A percentile compares a stretch with the other conserved stretches of the same genome.
These are phyloP conservation scores for Pezizomycotina sp. DNA, from an alignment of 2,329 filamentous ascomycete species.

Conservation along the genomic window DNA sequence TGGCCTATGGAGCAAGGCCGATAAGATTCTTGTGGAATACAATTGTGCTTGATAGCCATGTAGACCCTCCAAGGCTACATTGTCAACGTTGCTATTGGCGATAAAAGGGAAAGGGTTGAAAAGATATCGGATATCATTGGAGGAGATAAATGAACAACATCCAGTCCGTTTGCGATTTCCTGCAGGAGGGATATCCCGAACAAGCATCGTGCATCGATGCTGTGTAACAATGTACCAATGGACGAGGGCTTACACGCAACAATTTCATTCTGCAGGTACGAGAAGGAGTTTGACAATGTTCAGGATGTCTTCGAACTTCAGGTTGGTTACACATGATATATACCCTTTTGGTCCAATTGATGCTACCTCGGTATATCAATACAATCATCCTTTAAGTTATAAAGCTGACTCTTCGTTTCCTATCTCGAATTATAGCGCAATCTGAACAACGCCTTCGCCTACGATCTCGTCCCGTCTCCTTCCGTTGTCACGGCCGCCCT, in stretches of 20 bases:
- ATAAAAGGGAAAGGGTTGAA: slow-evolving; percentile 2
- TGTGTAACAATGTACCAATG: slow-evolving; percentile 2
- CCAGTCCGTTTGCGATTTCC: too few species aligned
- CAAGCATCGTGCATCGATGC: too few species aligned
- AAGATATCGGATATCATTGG: slow-evolving; percentile 1
- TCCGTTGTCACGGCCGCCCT: slow-evolving; percentile 81
- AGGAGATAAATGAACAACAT: neutral
- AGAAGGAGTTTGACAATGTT: slow-evolving; percentile 96
- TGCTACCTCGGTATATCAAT: slow-evolving; percentile 20
- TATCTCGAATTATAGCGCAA: slow-evolving; percentile 51
- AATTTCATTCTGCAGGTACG: slow-evolving; percentile 52
- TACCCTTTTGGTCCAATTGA: slow-evolving; percentile 1
- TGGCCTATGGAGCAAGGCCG: neutral
- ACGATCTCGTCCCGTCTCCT: slow-evolving; percentile 94
- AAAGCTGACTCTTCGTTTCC: slow-evolving; percentile 18
- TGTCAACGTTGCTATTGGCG: neutral
- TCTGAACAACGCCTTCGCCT: slow-evolving; percentile 98
- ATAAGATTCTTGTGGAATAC: neutral
- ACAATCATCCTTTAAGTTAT: slow-evolving; percentile 23
- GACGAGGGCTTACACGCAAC: slow-evolving; percentile 5
- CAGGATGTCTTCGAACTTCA: slow-evolving; percentile 99
- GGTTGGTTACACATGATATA: slow-evolving; percentile 38
- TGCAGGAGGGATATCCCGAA: too few species aligned
- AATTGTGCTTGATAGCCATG: neutral
- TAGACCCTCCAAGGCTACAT: neutral